phyloP scores from a whole-genome alignment of 2,329 filamentous ascomycete species.

The Lasiodiplodia sp. region DNA sequence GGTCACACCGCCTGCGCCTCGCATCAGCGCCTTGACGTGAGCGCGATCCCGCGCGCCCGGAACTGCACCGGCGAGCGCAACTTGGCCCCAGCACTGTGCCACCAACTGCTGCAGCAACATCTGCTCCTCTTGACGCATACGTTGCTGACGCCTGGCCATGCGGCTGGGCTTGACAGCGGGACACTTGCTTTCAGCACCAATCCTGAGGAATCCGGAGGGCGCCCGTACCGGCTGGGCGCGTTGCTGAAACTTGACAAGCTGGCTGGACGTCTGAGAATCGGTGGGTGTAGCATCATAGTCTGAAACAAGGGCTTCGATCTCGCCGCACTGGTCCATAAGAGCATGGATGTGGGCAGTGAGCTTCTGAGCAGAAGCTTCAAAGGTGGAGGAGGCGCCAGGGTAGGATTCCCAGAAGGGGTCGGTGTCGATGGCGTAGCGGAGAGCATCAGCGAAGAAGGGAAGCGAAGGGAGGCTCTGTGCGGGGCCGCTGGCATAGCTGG shows the following conservation, averaged over 20 bases:
- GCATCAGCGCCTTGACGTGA: slow-evolving; percentile 16
- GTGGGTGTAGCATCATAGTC: slow-evolving; percentile 37
- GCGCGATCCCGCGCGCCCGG: slow-evolving; percentile 20
- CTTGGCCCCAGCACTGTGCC: slow-evolving; percentile 52
- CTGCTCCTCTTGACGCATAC: slow-evolving; percentile 53
- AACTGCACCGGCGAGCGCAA: slow-evolving; percentile 22
- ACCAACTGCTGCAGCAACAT: slow-evolving; percentile 52
- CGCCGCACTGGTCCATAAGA: slow-evolving; percentile 53
- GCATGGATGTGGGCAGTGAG: slow-evolving; percentile 54
- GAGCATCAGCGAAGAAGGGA: slow-evolving; percentile 39
- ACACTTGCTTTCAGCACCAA: slow-evolving; percentile 20
- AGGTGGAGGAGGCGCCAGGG: slow-evolving; percentile 51
- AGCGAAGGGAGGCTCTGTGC: slow-evolving; percentile 37
- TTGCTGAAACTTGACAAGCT: slow-evolving; percentile 6
- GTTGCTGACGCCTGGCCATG: slow-evolving; percentile 55
- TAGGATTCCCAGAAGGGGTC: slow-evolving; percentile 53
- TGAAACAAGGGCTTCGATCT: slow-evolving; percentile 51
- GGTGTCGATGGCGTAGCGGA: slow-evolving; percentile 48
- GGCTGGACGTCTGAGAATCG: slow-evolving; percentile 29
- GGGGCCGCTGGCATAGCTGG: slow-evolving; percentile 43
- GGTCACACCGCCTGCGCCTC: not conserved
- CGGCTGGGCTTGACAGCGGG: slow-evolving; percentile 47
- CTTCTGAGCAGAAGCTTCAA: slow-evolving; percentile 52
- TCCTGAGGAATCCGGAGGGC: slow-evolving; percentile 5
- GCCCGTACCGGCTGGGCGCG: slow-evolving; percentile 20